Percentiles rank a stretch among this genome's conserved stretches.
Conservation (phyloP, 352 stramenopile species). For the Globisporangium paddicum region DNA sequence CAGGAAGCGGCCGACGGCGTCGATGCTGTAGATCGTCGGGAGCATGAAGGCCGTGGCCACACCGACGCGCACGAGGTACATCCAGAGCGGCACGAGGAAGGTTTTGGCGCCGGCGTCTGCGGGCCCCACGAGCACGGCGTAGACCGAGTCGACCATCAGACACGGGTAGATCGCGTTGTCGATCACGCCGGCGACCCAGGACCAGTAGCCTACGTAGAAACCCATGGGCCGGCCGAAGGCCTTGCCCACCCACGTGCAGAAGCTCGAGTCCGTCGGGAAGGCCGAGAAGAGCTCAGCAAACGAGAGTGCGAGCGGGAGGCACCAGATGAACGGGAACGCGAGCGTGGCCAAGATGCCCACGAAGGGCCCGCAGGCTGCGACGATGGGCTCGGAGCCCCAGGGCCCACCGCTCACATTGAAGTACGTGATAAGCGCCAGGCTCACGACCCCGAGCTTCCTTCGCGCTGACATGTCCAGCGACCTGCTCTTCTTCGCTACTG, state of each 20-base stretch:
- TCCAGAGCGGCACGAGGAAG: slow-evolving; percentile 17
- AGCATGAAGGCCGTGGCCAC: slow-evolving; percentile 71
- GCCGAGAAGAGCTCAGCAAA: slow-evolving; percentile 78
- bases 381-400: slow-evolving; percentile 61
- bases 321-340: slow-evolving; percentile 74
- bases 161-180: slow-evolving; percentile 86
- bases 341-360: slow-evolving; percentile 54
- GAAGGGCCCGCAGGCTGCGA: slow-evolving; percentile 56
- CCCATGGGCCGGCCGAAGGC: slow-evolving; percentile 82
- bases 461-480: no score
- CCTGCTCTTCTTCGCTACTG: not conserved
- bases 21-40: slow-evolving; percentile 62
- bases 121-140: no score
- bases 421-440: slow-evolving; percentile 73
- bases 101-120: not conserved
- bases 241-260: slow-evolving; percentile 75
- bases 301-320: slow-evolving; percentile 57
- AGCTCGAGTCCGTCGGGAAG: slow-evolving; percentile 79
- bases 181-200: slow-evolving; percentile 75
- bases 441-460: slow-evolving; percentile 61
- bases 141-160: slow-evolving; percentile 73
- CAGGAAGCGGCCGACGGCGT: slow-evolving; percentile 59
- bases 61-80: slow-evolving; percentile 39
- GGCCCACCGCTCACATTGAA: slow-evolving; percentile 73
- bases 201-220: slow-evolving; percentile 85